A percentile compares a stretch with the other conserved stretches of the same genome.
These are phyloP conservation scores for Beta vulgaris DNA, from an alignment of 148 eudicot genomes.

Conservation along the genomic window DNA sequence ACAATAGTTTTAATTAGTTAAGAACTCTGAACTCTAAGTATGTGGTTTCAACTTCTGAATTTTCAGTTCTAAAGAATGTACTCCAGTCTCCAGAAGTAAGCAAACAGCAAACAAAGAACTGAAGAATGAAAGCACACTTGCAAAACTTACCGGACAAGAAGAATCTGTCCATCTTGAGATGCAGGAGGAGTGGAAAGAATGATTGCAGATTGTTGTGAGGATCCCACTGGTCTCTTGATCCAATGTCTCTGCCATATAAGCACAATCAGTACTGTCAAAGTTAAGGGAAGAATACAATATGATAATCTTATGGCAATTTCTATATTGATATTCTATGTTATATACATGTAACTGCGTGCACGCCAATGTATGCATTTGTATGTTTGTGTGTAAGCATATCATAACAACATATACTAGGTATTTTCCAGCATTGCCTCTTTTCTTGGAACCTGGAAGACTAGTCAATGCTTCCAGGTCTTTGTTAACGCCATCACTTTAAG, in stretches of 20 bases:
- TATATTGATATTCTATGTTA: not conserved
- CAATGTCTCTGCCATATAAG: constrained; percentile 64
- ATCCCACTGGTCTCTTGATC: constrained; percentile 88
- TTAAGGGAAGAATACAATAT: not conserved
- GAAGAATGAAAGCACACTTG: not conserved
- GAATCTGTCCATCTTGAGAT: constrained; percentile 98
- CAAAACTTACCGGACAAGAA: constrained; percentile 80
- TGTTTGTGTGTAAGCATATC: not conserved
- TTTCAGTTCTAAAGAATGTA: not conserved
- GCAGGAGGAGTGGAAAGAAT: constrained; percentile 95
- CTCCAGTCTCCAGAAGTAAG: not conserved
- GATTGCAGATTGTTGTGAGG: constrained; percentile 93
- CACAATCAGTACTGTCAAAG: constrained; percentile 1
- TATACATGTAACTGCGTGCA: not conserved
- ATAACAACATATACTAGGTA: not conserved
- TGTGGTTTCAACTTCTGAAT: not conserved
- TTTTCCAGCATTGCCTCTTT: too few species aligned
- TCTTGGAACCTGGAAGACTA: too few species aligned
- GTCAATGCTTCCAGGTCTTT: too few species aligned
- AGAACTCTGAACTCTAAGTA: not conserved
- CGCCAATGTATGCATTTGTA: not conserved
- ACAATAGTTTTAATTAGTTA: not conserved
- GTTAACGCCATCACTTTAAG: too few species aligned
- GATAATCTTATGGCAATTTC: not conserved
- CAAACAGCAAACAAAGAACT: not conserved